Evolutionary conservation across 2,329 filamentous ascomycete genomes (phyloP).

Genomic region (Curvularia eragrostidis): DNA sequence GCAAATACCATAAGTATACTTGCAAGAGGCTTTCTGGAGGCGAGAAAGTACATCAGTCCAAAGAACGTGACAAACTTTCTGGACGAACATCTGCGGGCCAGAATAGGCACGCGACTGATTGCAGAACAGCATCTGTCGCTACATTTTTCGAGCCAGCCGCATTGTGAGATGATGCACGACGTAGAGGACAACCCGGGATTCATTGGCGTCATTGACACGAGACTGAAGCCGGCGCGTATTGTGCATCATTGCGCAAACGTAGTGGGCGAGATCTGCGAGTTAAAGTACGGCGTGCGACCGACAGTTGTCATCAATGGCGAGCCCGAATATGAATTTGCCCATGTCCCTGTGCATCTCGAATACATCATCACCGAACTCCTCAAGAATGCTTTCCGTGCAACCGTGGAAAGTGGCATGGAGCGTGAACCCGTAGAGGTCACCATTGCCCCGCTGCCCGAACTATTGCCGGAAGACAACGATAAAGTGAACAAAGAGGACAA

Average conservation of each 20-base stretch:
- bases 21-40: slow-evolving; percentile 91
- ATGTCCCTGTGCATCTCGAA: slow-evolving; percentile 93
- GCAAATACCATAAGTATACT: slow-evolving; percentile 92
- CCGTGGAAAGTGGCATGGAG: slow-evolving; percentile 81
- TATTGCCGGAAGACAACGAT: slow-evolving; percentile 36
- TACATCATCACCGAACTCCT: slow-evolving; percentile 97
- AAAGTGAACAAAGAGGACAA: slow-evolving; percentile 19
- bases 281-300: slow-evolving; percentile 91
- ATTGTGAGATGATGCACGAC: slow-evolving; percentile 61
- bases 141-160: slow-evolving; percentile 76
- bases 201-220: slow-evolving; percentile 95
- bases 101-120: slow-evolving; percentile 92
- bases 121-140: slow-evolving; percentile 96
- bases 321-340: slow-evolving; percentile 86
- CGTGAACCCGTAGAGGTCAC: slow-evolving; percentile 88
- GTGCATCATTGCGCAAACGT: slow-evolving; percentile 86
- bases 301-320: slow-evolving; percentile 82
- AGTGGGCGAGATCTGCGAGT: slow-evolving; percentile 94
- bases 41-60: slow-evolving; percentile 84
- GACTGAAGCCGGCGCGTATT: slow-evolving; percentile 78
- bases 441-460: slow-evolving; percentile 74
- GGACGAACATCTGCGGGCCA: slow-evolving; percentile 89
- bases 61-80: slow-evolving; percentile 87
- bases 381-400: slow-evolving; percentile 95
- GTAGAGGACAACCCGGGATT: slow-evolving; percentile 65